Conservation (phyloP, 441 rosid genomes). For the Pelargonium citronellum region DNA sequence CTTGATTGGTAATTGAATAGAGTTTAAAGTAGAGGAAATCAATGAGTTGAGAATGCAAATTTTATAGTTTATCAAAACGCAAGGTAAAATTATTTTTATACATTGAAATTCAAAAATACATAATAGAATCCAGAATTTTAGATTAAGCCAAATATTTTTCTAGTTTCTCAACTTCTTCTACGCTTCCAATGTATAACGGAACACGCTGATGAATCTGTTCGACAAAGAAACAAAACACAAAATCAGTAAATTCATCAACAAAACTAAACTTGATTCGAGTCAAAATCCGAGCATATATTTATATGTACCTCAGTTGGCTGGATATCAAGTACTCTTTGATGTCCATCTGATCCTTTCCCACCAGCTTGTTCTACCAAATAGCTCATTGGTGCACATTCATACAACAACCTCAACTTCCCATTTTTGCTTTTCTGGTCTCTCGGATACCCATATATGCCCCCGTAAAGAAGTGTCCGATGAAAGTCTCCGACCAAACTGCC, state of each 20-base stretch:
- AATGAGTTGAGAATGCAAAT: too few species aligned
- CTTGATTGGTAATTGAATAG: too few species aligned
- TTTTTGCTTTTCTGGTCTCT: slow-evolving; percentile 87
- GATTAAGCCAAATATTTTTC: slow-evolving; percentile 77
- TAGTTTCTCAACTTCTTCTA: slow-evolving; percentile 77
- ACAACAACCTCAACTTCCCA: slow-evolving; percentile 82
- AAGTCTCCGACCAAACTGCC: slow-evolving; percentile 96
- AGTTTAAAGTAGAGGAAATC: too few species aligned
- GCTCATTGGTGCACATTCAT: slow-evolving; percentile 97
- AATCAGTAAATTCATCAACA: not conserved
- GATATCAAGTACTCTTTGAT: slow-evolving; percentile 68
- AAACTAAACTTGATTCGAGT: too few species aligned
- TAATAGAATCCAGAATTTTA: slow-evolving; percentile 13
- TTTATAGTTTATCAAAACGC: too few species aligned
- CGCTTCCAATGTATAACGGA: slow-evolving; percentile 83
- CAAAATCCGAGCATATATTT: too few species aligned
- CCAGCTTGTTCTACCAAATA: slow-evolving; percentile 93
- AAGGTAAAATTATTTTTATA: not conserved
- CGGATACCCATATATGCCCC: slow-evolving; percentile 91
- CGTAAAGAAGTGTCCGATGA: slow-evolving; percentile 75
- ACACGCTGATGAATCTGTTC: slow-evolving; percentile 78
- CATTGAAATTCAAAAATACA: not conserved
- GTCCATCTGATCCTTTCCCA: slow-evolving; percentile 95
- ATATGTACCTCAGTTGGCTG: slow-evolving; percentile 60
- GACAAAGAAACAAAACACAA: not conserved